These are phyloP conservation scores for Colletotrichum magnum DNA, from an alignment of 2,329 filamentous ascomycete species.

Conservation along the genomic window DNA sequence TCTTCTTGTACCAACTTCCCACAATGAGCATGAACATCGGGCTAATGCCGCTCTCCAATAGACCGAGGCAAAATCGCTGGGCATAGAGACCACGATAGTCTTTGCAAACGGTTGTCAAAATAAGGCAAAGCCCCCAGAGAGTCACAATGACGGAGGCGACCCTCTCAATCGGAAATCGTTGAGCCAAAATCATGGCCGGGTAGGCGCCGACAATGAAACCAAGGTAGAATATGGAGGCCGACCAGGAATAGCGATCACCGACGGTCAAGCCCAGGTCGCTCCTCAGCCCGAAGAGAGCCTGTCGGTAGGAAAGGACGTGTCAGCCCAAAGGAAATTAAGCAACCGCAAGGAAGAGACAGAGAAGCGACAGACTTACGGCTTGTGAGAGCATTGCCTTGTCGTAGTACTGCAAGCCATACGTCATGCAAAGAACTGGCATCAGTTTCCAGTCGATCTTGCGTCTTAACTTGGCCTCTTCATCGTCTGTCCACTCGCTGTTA, in stretches of 20 bases:
- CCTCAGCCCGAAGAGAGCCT: constrained; percentile 47
- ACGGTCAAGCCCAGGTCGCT: constrained; percentile 45
- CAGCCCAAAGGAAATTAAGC: constrained; percentile 57
- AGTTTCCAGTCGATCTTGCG: constrained; percentile 59
- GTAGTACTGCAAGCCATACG: constrained; percentile 50
- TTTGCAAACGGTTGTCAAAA: constrained; percentile 50
- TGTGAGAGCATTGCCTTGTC: constrained; percentile 45
- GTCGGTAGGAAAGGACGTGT: not conserved
- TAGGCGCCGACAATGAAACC: constrained; percentile 51
- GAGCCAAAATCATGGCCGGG: constrained; percentile 49
- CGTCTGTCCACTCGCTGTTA: constrained; percentile 56
- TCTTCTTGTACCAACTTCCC: constrained; percentile 55
- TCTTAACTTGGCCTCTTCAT: constrained; percentile 58
- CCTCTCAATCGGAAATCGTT: constrained; percentile 46
- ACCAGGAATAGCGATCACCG: constrained; percentile 49
- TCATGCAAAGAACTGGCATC: constrained; percentile 56
- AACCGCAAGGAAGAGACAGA: constrained; percentile 37
- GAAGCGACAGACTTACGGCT: constrained; percentile 51
- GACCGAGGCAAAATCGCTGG: constrained; percentile 54
- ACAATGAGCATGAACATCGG: constrained; percentile 55
- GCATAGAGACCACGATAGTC: constrained; percentile 50
- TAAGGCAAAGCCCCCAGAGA: constrained; percentile 49
- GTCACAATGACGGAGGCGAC: constrained; percentile 49
- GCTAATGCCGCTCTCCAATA: constrained; percentile 51
- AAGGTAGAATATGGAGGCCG: constrained; percentile 51